Conservation (phyloP, 163 green algal genomes). For the Chlorella variabilis region DNA sequence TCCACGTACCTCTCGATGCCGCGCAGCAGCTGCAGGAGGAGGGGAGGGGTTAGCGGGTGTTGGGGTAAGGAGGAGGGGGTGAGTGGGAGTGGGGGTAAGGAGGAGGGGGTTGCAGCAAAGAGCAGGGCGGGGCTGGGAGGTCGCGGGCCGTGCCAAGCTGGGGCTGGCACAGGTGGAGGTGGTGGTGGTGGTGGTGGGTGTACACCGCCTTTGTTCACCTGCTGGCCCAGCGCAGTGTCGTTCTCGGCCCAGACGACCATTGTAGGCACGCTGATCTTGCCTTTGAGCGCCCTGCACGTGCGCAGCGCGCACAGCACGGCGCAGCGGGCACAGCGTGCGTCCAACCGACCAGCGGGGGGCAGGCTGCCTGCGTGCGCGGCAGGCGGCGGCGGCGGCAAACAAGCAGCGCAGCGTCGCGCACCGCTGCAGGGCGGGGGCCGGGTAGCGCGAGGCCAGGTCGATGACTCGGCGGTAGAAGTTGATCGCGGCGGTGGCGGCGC, state of each 20-base stretch:
- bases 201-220: not conserved
- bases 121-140: not conserved
- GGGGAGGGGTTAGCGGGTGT: not conserved
- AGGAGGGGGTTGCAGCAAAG: not conserved
- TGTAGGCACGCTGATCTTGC: conserved; percentile 46
- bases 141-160: not conserved
- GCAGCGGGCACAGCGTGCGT: not conserved
- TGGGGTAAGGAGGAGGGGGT: not conserved
- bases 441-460: not conserved
- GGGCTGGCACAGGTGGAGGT: not conserved
- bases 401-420: not conserved
- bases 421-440: not conserved
- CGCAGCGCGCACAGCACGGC: not conserved
- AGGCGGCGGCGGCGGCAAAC: too few relatives aligned
- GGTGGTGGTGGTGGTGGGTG: too few relatives aligned
- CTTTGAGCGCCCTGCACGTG: conserved; percentile 30
- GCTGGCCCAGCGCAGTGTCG: conserved; percentile 51
- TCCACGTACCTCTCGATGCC: conserved; percentile 37
- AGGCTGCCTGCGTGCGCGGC: too few relatives aligned
- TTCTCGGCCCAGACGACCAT: conserved; percentile 64
- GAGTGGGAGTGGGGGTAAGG: too few relatives aligned
- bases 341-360: not conserved
- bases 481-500: conserved; percentile 53
- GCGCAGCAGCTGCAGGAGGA: conserved; percentile 45
- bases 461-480: conserved; percentile 73